Evolutionary conservation across 2,329 filamentous ascomycete genomes (phyloP).

Genomic region (Chrysoporthe cubensis): DNA sequence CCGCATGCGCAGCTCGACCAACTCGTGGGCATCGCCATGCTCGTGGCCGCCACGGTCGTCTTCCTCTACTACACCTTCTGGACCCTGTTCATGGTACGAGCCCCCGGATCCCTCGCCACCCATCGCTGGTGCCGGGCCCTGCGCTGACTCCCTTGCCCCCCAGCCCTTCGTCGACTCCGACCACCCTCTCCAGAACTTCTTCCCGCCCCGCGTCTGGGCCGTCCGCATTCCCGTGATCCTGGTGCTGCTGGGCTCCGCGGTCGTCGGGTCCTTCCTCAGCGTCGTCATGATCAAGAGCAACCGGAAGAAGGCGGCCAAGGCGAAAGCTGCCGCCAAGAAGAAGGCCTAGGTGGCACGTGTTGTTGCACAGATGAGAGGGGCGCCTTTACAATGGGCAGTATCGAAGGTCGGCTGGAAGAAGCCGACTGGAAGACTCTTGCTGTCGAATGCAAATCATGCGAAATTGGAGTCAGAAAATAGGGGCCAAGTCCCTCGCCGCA

Average conservation of each 20-base stretch:
- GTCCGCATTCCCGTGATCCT: constrained; percentile 98
- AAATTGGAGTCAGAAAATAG: not conserved
- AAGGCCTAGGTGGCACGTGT: constrained; percentile 63
- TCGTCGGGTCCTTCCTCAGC: constrained; percentile 93
- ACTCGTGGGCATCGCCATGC: constrained; percentile 70
- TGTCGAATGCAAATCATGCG: not conserved
- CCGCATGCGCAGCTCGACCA: constrained; percentile 76
- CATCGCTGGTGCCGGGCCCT: no score
- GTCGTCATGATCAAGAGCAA: constrained; percentile 99
- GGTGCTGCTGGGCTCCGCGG: constrained; percentile 85
- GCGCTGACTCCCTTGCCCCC: not conserved
- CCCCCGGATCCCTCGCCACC: constrained; percentile 17
- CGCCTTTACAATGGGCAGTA: not conserved
- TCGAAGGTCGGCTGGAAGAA: not conserved
- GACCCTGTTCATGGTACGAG: constrained; percentile 90
- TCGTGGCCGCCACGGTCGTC: constrained; percentile 66
- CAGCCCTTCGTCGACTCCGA: constrained; percentile 97
- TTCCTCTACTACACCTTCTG: constrained; percentile 93
- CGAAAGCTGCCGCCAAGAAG: constrained; percentile 82
- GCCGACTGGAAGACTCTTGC: not conserved
- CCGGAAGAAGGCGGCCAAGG: constrained; percentile 95
- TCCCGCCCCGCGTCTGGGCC: constrained; percentile 97
- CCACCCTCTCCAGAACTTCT: constrained; percentile 91
- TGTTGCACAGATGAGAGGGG: not conserved
- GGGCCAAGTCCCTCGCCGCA: not conserved